Percentiles rank a stretch among this genome's conserved stretches.
Conservation (phyloP, 148 eudicot species). For the Fallopia convolvulus region DNA sequence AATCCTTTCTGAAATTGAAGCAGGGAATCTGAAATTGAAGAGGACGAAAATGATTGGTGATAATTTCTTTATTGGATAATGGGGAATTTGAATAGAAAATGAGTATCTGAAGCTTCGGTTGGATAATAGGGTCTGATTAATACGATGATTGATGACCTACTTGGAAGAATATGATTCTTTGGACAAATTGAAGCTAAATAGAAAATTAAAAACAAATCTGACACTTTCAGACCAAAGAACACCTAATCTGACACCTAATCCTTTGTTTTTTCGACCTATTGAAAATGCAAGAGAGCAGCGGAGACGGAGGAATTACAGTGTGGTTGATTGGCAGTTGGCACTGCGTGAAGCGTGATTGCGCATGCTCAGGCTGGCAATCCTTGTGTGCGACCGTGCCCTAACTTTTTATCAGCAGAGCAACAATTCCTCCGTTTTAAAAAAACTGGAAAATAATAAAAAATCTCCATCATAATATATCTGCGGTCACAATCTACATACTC, state of each 20-base stretch:
- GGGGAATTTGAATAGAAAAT: neutral
- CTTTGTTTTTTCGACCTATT: neutral
- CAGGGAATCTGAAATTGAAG: neutral
- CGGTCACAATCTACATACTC: too few species aligned
- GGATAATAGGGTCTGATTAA: neutral
- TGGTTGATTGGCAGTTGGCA: too few species aligned
- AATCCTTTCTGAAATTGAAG: neutral
- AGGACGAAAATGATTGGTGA: neutral
- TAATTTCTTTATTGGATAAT: neutral
- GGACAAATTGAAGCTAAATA: neutral
- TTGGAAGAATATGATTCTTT: conserved; percentile 1
- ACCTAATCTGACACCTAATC: neutral
- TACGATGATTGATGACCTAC: neutral
- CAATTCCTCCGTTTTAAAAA: too few species aligned
- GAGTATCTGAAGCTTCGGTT: neutral
- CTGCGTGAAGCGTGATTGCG: too few species aligned
- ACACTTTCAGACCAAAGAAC: neutral
- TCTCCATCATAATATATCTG: too few species aligned
- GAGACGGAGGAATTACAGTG: too few species aligned
- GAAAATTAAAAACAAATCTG: neutral
- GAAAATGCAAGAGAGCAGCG: too few species aligned
- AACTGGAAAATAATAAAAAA: too few species aligned
- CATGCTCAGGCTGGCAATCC: too few species aligned
- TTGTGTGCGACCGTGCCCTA: too few species aligned
- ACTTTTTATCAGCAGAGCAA: too few species aligned